phyloP scores from a whole-genome alignment of 202 grass and related monocot species.

The Panicum virgatum region DNA sequence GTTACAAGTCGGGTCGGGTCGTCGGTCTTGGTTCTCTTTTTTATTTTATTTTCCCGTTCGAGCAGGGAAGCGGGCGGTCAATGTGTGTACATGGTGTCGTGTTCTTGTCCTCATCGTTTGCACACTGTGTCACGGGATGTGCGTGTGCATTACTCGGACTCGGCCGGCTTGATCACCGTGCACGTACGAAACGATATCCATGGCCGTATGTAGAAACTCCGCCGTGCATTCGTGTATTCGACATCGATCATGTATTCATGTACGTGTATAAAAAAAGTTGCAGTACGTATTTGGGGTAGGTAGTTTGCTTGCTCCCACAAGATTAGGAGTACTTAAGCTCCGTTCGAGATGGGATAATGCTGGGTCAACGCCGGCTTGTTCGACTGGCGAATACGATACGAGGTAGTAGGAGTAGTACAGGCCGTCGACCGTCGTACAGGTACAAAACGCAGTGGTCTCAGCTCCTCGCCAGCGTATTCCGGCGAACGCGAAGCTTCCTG shows the following conservation, averaged over 20 bases:
- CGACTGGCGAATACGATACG: neutral
- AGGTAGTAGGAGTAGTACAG: neutral
- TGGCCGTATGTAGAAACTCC: neutral
- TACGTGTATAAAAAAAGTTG: neutral
- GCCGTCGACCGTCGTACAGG: neutral
- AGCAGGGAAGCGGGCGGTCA: neutral
- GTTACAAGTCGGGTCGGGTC: neutral
- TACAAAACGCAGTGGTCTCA: neutral
- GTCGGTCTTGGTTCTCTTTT: neutral
- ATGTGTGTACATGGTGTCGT: conserved; percentile 5
- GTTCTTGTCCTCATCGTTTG: neutral
- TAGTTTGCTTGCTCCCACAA: neutral
- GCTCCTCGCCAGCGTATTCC: neutral
- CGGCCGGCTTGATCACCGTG: neutral
- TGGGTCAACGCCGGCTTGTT: neutral
- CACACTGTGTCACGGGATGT: neutral
- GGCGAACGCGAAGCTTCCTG: neutral
- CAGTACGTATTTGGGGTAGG: neutral
- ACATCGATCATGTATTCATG: neutral
- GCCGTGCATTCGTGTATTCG: no score
- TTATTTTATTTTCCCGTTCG: rapidly evolving
- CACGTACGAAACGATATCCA: neutral
- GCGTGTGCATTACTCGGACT: neutral
- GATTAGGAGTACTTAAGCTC: neutral
- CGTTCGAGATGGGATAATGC: neutral